A percentile compares a stretch with the other conserved stretches of the same genome.
These are phyloP conservation scores for Penicillium brasilianum DNA, from an alignment of 2,329 filamentous ascomycete genomes.

Conservation along the genomic window DNA sequence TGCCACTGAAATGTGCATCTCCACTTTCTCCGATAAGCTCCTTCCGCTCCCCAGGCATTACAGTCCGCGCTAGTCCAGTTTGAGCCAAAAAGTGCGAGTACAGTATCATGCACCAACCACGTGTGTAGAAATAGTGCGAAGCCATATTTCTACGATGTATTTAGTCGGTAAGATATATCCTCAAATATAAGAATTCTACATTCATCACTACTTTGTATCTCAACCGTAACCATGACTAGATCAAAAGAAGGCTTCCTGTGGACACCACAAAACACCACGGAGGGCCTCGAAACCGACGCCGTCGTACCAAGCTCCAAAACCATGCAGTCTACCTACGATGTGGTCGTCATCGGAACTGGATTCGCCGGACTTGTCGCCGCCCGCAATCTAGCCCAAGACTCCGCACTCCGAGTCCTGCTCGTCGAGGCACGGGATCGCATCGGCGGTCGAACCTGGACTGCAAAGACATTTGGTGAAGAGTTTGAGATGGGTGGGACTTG, in stretches of 20 bases:
- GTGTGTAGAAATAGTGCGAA: neutral
- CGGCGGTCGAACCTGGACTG: constrained; percentile 51
- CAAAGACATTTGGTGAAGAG: constrained; percentile 38
- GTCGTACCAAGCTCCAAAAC: neutral
- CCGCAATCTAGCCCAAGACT: neutral
- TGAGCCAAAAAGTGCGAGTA: constrained; percentile 1
- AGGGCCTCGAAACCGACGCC: neutral
- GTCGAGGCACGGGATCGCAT: constrained; percentile 45
- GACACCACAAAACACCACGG: neutral
- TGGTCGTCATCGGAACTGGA: neutral
- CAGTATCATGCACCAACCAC: neutral
- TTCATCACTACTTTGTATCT: too few relatives aligned
- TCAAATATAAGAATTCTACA: neutral
- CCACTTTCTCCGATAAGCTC: too few relatives aligned
- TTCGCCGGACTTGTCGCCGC: neutral
- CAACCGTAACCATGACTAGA: neutral
- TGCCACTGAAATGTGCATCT: too few relatives aligned
- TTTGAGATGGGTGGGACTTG: constrained; percentile 53
- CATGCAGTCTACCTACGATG: neutral
- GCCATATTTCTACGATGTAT: neutral
- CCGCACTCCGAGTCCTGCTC: neutral
- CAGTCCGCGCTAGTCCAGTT: neutral
- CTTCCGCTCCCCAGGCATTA: neutral
- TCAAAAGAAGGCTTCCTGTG: constrained; percentile 1
- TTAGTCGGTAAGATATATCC: neutral